phyloP scores from a whole-genome alignment of 2,329 filamentous ascomycete species.

The Verticillium nubilum region DNA sequence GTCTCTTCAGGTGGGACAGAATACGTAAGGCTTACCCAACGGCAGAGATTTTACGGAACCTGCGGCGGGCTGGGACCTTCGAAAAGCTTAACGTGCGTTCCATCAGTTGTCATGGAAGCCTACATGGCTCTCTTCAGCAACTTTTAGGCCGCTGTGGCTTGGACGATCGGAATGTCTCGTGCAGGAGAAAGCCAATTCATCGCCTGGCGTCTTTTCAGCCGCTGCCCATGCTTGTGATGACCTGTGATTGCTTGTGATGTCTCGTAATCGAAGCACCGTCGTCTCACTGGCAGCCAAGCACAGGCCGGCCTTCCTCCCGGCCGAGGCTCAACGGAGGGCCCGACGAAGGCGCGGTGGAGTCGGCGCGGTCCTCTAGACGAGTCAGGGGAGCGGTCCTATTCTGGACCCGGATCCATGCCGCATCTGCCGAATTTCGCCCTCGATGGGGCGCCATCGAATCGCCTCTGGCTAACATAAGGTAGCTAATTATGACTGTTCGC shows the following conservation, averaged over 20 bases:
- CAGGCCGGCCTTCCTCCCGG: not conserved
- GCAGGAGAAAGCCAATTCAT: not conserved
- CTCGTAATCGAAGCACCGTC: not conserved
- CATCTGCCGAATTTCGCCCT: not conserved
- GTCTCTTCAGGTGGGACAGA: not conserved
- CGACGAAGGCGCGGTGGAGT: not conserved
- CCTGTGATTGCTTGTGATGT: not conserved
- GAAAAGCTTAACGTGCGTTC: not conserved
- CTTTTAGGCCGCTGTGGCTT: not conserved
- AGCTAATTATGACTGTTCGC: not conserved
- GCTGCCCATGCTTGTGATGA: not conserved
- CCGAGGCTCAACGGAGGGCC: not conserved
- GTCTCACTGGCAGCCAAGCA: no score
- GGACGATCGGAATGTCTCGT: not conserved
- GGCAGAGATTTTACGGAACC: not conserved
- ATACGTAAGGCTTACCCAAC: not conserved
- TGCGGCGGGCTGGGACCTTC: not conserved
- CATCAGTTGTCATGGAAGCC: not conserved
- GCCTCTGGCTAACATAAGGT: not conserved
- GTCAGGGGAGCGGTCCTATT: not conserved
- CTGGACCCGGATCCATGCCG: not conserved
- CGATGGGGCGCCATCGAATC: not conserved
- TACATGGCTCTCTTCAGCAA: no score
- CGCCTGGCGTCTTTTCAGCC: not conserved
- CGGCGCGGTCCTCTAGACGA: not conserved